Evolutionary conservation across 306 rosid species (phyloP).

Genomic region (Malus orientalis): DNA sequence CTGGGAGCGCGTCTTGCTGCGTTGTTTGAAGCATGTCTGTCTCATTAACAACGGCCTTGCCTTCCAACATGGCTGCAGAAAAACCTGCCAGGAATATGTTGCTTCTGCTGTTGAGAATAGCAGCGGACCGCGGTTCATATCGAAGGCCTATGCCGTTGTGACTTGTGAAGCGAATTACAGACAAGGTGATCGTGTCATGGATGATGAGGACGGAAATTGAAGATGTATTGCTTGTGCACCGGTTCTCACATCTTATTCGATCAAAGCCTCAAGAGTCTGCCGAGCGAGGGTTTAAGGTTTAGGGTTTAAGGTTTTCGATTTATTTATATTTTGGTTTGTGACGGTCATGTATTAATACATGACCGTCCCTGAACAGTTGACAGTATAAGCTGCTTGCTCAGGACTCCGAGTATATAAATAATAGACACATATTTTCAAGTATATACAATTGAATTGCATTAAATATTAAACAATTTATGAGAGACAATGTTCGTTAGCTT

Average conservation of each 20-base stretch:
- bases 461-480: background rate
- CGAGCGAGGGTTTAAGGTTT: background rate
- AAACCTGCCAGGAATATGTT: background rate
- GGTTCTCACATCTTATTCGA: background rate
- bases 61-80: conserved; percentile 50
- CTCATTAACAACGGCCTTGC: conserved; percentile 71
- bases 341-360: too few relatives aligned
- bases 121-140: background rate
- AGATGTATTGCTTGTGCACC: background rate
- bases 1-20: conserved; percentile 58
- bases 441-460: background rate
- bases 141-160: background rate
- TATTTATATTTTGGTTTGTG: too few relatives aligned
- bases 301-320: background rate
- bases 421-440: background rate
- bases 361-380: background rate
- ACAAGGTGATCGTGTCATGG: background rate
- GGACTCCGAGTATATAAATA: too few relatives aligned
- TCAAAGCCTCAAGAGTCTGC: background rate
- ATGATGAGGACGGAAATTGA: background rate
- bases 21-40: conserved; percentile 73
- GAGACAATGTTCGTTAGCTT: background rate
- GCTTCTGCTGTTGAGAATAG: background rate
- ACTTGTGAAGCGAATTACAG: background rate
- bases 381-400: background rate